Evolutionary conservation across 2,329 filamentous ascomycete species (phyloP).

Genomic region (Diplodia scrobiculata): DNA sequence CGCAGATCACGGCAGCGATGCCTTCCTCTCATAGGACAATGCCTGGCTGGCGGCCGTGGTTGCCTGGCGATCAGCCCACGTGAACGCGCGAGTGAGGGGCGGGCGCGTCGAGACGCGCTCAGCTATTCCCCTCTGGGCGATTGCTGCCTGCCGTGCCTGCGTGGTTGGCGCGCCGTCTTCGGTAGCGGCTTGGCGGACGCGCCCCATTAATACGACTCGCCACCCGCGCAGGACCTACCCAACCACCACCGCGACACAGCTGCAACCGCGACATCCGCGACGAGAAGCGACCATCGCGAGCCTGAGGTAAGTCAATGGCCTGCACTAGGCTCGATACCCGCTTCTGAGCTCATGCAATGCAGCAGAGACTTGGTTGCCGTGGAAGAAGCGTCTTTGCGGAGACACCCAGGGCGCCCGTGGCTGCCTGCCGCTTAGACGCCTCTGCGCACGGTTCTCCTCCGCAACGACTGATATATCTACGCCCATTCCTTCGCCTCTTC

Average conservation of each 20-base stretch:
- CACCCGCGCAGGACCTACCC: not conserved
- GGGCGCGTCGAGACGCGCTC: not conserved
- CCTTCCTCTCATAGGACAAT: not conserved
- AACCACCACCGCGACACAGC: not conserved
- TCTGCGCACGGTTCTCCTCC: not conserved
- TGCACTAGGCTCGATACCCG: not conserved
- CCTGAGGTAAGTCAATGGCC: not conserved
- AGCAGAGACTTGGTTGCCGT: not conserved
- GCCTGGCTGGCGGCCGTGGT: not conserved
- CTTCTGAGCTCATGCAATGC: not conserved
- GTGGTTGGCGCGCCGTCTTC: not conserved
- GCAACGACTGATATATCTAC: not conserved
- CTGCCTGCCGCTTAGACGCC: not conserved
- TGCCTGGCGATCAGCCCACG: slow-evolving; percentile 4
- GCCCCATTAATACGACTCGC: not conserved
- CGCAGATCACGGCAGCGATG: too few relatives aligned
- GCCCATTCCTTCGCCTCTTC: not conserved
- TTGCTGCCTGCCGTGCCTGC: not conserved
- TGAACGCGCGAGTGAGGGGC: not conserved
- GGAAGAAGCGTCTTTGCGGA: not conserved
- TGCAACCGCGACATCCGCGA: not conserved
- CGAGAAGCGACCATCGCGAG: not conserved
- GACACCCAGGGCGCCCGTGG: not conserved
- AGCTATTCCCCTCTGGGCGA: not conserved
- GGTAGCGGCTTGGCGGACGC: not conserved